Evolutionary conservation across 2,329 filamentous ascomycete species (phyloP).

Genomic region (Aspergillus pseudoviridinutans): DNA sequence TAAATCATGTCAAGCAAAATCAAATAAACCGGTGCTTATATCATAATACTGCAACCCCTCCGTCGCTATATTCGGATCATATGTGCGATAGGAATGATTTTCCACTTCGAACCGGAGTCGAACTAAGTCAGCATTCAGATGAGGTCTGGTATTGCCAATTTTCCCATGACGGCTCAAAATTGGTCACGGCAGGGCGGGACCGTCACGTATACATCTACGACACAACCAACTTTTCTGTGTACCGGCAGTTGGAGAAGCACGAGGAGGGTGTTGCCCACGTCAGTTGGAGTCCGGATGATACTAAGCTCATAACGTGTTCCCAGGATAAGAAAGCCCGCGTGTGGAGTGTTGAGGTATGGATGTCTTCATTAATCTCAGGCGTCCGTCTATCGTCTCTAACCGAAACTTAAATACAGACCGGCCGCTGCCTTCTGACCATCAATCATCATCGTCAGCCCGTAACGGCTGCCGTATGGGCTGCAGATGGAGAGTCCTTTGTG

Average conservation of each 20-base stretch:
- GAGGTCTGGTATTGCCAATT: conserved; percentile 93
- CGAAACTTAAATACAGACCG: conserved; percentile 48
- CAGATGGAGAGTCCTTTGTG: conserved; percentile 72
- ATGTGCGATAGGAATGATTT: conserved; percentile 75
- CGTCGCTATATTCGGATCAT: conserved; percentile 87
- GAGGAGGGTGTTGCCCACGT: conserved; percentile 70
- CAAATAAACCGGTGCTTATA: conserved; percentile 83
- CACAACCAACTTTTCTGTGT: conserved; percentile 62
- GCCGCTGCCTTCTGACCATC: conserved; percentile 59
- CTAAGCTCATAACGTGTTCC: conserved; percentile 78
- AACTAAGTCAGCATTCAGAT: conserved; percentile 68
- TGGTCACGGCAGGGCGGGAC: conserved; percentile 79
- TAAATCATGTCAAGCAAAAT: conserved; percentile 77
- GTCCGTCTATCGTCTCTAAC: neutral
- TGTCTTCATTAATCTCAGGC: conserved; percentile 7
- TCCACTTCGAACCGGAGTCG: conserved; percentile 65
- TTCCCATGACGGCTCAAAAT: conserved; percentile 75
- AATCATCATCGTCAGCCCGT: conserved; percentile 76
- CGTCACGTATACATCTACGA: conserved; percentile 78
- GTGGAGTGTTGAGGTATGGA: conserved; percentile 66
- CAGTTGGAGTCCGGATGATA: conserved; percentile 89
- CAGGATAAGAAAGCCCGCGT: conserved; percentile 69
- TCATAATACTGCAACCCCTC: conserved; percentile 74
- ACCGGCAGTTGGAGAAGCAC: conserved; percentile 63
- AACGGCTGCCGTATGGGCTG: conserved; percentile 84